Conservation (phyloP, 2,329 filamentous ascomycete genomes). For the Claviceps spartinae region DNA sequence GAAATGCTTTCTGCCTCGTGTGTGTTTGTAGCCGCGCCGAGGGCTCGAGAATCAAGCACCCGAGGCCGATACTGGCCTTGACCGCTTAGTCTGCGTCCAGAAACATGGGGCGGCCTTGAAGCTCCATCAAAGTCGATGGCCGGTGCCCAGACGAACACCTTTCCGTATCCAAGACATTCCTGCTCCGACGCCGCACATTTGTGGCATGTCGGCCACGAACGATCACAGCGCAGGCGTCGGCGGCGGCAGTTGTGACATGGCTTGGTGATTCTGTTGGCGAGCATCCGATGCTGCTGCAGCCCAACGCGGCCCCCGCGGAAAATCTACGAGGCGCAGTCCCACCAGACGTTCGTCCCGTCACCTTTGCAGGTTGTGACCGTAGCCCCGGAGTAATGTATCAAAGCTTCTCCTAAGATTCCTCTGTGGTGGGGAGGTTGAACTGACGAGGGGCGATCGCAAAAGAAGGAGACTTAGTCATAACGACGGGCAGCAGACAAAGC, state of each 20-base stretch:
- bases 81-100: conserved; percentile 5
- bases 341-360: background rate
- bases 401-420: background rate
- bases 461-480: background rate
- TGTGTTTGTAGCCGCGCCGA: background rate
- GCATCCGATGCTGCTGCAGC: conserved; percentile 11
- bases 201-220: conserved; percentile 43
- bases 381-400: background rate
- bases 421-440: background rate
- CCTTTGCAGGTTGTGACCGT: background rate
- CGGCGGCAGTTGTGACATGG: conserved; percentile 50
- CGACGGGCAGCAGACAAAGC: background rate
- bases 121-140: conserved; percentile 36
- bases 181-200: conserved; percentile 43
- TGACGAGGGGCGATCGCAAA: background rate
- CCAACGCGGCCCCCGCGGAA: background rate
- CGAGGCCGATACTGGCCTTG: background rate
- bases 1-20: background rate
- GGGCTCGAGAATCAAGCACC: background rate
- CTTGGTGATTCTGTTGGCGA: conserved; percentile 25
- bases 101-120: conserved; percentile 20
- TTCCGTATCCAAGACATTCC: conserved; percentile 49
- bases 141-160: conserved; percentile 45
- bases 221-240: conserved; percentile 47
- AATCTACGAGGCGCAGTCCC: background rate